Evolutionary conservation across 1,284 basidiomycete genomes (phyloP).

Genomic region (Heterobasidion parviporum): DNA sequence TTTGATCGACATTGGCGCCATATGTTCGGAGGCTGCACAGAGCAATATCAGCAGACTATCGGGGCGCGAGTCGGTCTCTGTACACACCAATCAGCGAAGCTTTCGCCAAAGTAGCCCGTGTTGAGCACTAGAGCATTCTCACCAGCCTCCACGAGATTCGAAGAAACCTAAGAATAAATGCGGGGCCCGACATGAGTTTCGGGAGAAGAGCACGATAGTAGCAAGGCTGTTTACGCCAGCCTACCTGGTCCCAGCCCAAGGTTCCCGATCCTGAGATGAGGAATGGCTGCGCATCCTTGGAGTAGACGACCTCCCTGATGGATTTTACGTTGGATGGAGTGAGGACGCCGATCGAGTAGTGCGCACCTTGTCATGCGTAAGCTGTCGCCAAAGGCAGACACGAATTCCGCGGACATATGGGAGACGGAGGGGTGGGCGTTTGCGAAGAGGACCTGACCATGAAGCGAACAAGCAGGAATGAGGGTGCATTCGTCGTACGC

Average conservation of each 20-base stretch:
- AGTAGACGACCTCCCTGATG: slow-evolving; percentile 65
- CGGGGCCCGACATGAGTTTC: neutral
- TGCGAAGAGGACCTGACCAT: slow-evolving; percentile 54
- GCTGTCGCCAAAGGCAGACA: slow-evolving; percentile 85
- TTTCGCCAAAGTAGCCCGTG: slow-evolving; percentile 86
- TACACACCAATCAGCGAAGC: slow-evolving; percentile 69
- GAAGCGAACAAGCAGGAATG: neutral
- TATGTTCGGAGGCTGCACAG: slow-evolving; percentile 70
- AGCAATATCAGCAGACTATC: neutral
- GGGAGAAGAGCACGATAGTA: neutral
- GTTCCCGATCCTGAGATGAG: slow-evolving; percentile 93
- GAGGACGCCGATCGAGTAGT: neutral
- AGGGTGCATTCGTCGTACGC: neutral
- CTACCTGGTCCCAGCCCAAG: slow-evolving; percentile 84
- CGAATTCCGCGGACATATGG: slow-evolving; percentile 89
- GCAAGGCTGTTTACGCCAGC: slow-evolving; percentile 4
- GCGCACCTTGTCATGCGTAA: slow-evolving; percentile 76
- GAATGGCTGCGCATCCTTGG: slow-evolving; percentile 78
- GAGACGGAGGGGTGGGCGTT: slow-evolving; percentile 86
- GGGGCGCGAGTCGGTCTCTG: neutral
- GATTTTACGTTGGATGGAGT: neutral
- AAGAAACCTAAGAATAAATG: slow-evolving; percentile 40
- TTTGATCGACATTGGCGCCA: slow-evolving; percentile 83
- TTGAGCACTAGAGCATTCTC: slow-evolving; percentile 79
- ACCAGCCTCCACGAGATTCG: slow-evolving; percentile 77